These are phyloP conservation scores for Xylaria grammica DNA, from an alignment of 495 filamentous ascomycete species.

Conservation along the genomic window DNA sequence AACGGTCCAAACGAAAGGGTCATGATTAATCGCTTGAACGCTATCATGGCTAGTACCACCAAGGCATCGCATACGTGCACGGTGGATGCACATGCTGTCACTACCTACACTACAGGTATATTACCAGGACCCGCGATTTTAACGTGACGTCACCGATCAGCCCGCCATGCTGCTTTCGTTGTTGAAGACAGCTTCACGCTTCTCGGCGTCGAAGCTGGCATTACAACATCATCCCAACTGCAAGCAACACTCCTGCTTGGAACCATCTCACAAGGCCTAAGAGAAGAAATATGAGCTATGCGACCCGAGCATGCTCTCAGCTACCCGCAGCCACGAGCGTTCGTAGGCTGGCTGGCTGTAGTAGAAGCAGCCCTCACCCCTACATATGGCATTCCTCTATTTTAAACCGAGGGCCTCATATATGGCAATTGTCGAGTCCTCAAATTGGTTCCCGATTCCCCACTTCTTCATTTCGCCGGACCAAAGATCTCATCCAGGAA, in stretches of 20 bases:
- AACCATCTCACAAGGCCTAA: neutral
- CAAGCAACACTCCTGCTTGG: neutral
- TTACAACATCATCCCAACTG: neutral
- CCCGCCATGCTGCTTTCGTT: no score
- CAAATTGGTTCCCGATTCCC: neutral
- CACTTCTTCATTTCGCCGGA: conserved; percentile 12
- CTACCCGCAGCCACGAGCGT: conserved; percentile 28
- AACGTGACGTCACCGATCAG: conserved; percentile 13
- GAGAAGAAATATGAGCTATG: conserved; percentile 37
- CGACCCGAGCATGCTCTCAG: conserved; percentile 33
- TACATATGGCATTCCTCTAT: neutral
- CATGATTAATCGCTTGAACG: no score
- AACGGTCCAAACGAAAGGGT: no score
- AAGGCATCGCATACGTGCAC: no score
- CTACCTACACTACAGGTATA: no score
- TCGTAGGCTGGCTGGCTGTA: conserved; percentile 23
- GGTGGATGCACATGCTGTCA: no score
- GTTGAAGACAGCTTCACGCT: neutral
- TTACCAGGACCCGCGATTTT: neutral
- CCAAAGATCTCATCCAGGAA: conserved; percentile 22
- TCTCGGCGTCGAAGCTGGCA: neutral
- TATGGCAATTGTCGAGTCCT: neutral
- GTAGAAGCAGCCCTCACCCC: neutral
- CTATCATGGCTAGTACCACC: no score
- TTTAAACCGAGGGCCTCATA: neutral